Evolutionary conservation across 2,329 filamentous ascomycete species (phyloP).

Genomic region (Pezicula neosporulosa): DNA sequence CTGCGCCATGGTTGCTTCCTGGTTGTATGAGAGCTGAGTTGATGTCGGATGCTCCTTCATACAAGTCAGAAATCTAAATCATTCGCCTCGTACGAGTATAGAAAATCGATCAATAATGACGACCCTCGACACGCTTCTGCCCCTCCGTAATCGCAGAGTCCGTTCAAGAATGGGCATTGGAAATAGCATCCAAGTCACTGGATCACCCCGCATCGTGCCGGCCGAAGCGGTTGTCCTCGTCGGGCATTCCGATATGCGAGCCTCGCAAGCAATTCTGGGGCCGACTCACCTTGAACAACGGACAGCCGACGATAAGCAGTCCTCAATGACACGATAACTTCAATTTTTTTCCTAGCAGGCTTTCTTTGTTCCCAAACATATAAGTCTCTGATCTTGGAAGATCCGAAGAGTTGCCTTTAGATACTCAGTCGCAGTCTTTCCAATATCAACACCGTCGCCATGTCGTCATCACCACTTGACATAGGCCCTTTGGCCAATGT

Average conservation of each 20-base stretch:
- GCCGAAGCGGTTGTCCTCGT: neutral
- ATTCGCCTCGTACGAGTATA: neutral
- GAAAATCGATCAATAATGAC: neutral
- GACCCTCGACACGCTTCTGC: neutral
- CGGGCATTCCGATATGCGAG: neutral
- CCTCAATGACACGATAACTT: neutral
- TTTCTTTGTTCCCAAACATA: neutral
- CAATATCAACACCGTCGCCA: neutral
- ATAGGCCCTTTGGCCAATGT: slow-evolving; percentile 1
- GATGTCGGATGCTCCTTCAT: neutral
- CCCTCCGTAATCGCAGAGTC: neutral
- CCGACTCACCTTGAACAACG: neutral
- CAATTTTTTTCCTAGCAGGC: no score
- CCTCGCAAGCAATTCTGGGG: slow-evolving; percentile 1
- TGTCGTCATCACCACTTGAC: neutral
- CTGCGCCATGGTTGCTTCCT: neutral
- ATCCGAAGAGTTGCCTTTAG: no score
- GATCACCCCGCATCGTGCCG: neutral
- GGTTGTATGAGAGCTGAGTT: neutral
- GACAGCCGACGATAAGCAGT: neutral
- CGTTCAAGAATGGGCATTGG: neutral
- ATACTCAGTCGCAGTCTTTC: neutral
- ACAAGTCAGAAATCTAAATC: neutral
- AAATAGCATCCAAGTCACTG: neutral
- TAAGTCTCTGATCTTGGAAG: no score